Conservation (phyloP, 176 grass and related monocot species). For the Raddia guianensis region DNA sequence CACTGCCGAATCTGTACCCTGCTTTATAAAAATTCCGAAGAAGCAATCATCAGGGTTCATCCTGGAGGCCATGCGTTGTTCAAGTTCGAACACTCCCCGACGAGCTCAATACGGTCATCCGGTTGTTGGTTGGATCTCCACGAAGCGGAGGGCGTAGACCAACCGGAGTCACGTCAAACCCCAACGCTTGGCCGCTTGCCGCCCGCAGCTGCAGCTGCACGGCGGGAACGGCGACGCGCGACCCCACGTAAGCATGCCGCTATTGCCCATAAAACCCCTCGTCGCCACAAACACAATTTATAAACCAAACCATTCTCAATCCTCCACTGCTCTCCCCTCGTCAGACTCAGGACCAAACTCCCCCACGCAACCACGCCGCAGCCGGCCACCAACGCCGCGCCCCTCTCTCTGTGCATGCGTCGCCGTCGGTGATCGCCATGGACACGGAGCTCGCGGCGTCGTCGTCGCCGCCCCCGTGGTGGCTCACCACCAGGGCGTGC, state of each 20-base stretch:
- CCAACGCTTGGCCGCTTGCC: neutral
- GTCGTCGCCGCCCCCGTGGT: slow-evolving; percentile 36
- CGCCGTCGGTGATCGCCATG: neutral
- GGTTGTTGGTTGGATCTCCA: neutral
- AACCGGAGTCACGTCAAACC: neutral
- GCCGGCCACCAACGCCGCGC: neutral
- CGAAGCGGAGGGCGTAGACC: neutral
- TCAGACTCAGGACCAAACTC: neutral
- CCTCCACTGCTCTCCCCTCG: neutral
- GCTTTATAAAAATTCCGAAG: too few species aligned
- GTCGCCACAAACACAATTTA: neutral
- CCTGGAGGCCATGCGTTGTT: too few species aligned
- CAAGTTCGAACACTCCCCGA: too few species aligned
- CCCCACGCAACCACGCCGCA: neutral
- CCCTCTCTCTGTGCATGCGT: slow-evolving; percentile 32
- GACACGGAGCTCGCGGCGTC: slow-evolving; percentile 26
- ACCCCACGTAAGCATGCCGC: neutral
- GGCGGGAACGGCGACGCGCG: neutral
- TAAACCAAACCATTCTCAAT: neutral
- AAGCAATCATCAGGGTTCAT: too few species aligned
- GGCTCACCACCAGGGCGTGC: slow-evolving; percentile 48
- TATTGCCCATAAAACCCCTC: neutral
- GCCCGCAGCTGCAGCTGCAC: neutral
- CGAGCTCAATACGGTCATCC: too few species aligned
- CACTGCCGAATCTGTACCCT: too few species aligned